Percentiles rank a stretch among this genome's conserved stretches.
Conservation (phyloP, 345 rosid species). For the Bruguiera parviflora region DNA sequence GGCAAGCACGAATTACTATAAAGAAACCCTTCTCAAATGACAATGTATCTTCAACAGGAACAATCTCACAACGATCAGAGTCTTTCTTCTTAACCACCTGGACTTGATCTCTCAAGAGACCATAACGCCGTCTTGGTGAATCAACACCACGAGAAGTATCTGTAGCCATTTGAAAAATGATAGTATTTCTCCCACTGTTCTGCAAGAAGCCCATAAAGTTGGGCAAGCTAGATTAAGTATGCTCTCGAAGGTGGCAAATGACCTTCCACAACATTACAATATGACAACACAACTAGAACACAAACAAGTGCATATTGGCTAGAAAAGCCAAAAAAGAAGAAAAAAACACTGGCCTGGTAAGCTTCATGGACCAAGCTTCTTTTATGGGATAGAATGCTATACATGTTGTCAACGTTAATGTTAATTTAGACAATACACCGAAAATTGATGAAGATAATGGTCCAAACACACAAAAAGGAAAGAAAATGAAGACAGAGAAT, state of each 20-base stretch:
- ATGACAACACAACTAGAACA: too few relatives aligned
- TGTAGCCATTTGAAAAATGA: conserved; percentile 50
- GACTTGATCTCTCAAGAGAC: conserved; percentile 83
- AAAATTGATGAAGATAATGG: too few relatives aligned
- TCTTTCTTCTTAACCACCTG: conserved; percentile 72
- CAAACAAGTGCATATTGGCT: too few relatives aligned
- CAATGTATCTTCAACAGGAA: conserved; percentile 65
- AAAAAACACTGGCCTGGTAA: too few relatives aligned
- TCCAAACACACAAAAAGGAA: too few relatives aligned
- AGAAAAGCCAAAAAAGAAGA: too few relatives aligned
- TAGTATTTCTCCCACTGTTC: not conserved
- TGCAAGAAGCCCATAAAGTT: not conserved
- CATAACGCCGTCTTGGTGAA: conserved; percentile 81
- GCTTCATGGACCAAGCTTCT: too few relatives aligned
- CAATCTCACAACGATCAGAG: conserved; percentile 75
- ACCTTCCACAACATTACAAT: too few relatives aligned
- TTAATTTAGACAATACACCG: too few relatives aligned
- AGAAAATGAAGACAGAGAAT: too few relatives aligned
- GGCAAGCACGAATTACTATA: conserved; percentile 87
- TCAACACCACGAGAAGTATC: conserved; percentile 45
- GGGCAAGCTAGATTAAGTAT: not conserved
- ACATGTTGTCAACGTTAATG: too few relatives aligned
- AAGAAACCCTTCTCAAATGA: conserved; percentile 95
- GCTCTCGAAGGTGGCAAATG: not conserved
- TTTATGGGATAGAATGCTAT: too few relatives aligned